phyloP scores from a whole-genome alignment of 805 yeast genomes.

The Wickerhamiella sergipiensis region DNA sequence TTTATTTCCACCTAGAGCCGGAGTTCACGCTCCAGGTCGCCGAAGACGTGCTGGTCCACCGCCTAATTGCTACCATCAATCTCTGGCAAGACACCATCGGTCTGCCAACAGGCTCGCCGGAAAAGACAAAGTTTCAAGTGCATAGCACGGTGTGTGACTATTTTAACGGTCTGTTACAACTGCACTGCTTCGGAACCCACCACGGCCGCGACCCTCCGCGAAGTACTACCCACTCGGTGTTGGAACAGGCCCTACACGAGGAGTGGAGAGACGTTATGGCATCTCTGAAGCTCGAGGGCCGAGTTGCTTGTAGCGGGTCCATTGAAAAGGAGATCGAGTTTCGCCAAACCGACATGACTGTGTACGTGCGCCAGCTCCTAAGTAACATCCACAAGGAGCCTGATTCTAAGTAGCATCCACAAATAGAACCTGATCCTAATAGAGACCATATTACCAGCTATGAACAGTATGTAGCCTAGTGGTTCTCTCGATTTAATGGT shows the following conservation, averaged over 20 bases:
- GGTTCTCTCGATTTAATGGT: too few relatives aligned
- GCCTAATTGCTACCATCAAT: neutral
- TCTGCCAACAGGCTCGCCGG: neutral
- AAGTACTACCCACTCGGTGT: neutral
- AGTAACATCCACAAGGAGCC: too few relatives aligned
- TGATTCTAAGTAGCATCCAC: too few relatives aligned
- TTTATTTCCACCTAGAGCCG: neutral
- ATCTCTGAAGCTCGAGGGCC: neutral
- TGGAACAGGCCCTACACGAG: neutral
- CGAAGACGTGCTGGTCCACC: neutral
- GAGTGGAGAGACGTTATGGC: neutral
- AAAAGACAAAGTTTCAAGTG: neutral
- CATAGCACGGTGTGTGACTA: neutral
- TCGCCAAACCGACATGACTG: neutral
- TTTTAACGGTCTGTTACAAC: neutral
- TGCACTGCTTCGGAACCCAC: too few relatives aligned
- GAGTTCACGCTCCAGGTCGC: neutral
- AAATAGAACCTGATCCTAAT: too few relatives aligned
- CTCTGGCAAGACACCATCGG: neutral
- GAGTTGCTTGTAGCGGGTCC: neutral
- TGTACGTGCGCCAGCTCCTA: neutral
- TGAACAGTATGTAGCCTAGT: too few relatives aligned
- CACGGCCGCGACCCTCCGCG: too few relatives aligned
- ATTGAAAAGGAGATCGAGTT: too few relatives aligned
- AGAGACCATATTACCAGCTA: too few relatives aligned